Conservation (phyloP, 495 filamentous ascomycete species). For the Monascus purpureus region DNA sequence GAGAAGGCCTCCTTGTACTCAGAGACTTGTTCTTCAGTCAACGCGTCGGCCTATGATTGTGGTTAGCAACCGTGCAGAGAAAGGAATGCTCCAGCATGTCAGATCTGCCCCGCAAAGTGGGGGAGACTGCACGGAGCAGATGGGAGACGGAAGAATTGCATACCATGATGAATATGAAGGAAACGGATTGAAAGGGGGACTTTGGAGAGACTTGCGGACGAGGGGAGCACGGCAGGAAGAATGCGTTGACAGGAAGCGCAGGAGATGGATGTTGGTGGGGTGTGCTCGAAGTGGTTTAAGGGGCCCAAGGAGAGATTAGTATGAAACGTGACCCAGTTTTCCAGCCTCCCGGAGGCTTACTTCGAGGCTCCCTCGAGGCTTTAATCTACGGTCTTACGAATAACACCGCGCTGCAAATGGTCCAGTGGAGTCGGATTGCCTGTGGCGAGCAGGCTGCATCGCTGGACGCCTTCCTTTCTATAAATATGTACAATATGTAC, state of each 20-base stretch:
- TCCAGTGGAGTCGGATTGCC: too few relatives aligned
- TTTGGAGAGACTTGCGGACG: constrained; percentile 8
- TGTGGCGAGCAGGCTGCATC: too few relatives aligned
- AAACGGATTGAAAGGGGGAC: neutral
- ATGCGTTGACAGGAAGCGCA: constrained; percentile 2
- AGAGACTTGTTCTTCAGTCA: constrained; percentile 98
- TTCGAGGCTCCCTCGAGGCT: too few relatives aligned
- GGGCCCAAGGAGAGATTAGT: too few relatives aligned
- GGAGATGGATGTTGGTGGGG: neutral
- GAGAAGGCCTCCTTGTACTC: constrained; percentile 99
- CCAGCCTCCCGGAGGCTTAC: too few relatives aligned
- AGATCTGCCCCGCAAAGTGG: constrained; percentile 28
- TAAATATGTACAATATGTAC: too few relatives aligned
- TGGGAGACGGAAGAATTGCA: constrained; percentile 2
- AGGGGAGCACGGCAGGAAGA: constrained; percentile 8
- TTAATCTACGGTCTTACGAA: too few relatives aligned
- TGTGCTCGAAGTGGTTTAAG: neutral
- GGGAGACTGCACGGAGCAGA: constrained; percentile 6
- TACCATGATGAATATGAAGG: constrained; percentile 21
- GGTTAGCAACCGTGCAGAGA: constrained; percentile 12
- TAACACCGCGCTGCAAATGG: too few relatives aligned
- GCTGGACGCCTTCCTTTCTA: too few relatives aligned
- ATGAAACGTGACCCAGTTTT: too few relatives aligned
- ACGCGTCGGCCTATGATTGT: constrained; percentile 60
- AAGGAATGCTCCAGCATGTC: constrained; percentile 3